Evolutionary conservation across 1,284 basidiomycete genomes (phyloP), one percentile per base, ranked within the genome.

Genomic region (Microbotryomycetes sp.): DNA sequence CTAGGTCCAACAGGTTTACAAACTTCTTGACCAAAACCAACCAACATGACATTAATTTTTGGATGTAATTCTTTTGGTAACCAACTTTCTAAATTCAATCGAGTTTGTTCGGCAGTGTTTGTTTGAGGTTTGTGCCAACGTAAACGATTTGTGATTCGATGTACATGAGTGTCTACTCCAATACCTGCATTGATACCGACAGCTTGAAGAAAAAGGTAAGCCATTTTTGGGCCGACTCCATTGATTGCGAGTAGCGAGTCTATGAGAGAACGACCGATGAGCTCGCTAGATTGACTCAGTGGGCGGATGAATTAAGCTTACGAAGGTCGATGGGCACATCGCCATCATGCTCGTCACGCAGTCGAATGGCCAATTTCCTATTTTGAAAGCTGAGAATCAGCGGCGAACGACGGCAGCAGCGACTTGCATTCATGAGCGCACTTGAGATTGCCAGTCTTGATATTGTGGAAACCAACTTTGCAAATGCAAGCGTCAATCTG

Each of bases 221-320:
- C 89, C 89, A 96, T 92, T 76, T 96, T 96, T 0, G 90, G 91
- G 0, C 92, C 92, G 0, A 94, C 90, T 0, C 92, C 92, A 4
- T 85, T 84, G 9, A 96, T 77, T 19, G 85, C 85, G 66, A 89
- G 88, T 12, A 96, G 78, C 5, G 42, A 53, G 1, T 30, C 58
- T 65, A 42, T 6, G n/a, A 4, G 54, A 53, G 30, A 42, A 9
- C 36, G 36, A 42, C 36, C 36, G 29, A 19, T 55, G 28, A 45
- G 46, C 63, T 48, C n/a, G n/a, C n/a, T n/a, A n/a, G n/a, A n/a
- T n/a, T n/a, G n/a, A n/a, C n/a, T n/a, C n/a, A n/a, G n/a, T n/a
- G n/a, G n/a, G n/a, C n/a, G n/a, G n/a, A n/a, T n/a, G n/a, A n/a
- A 57, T 50, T 22, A 48, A 3, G 51, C 59, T 6, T 26, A 58